Base-by-base conservation (phyloP, 2,329 filamentous ascomycete genomes). In the Pezicula radicicola region DNA sequence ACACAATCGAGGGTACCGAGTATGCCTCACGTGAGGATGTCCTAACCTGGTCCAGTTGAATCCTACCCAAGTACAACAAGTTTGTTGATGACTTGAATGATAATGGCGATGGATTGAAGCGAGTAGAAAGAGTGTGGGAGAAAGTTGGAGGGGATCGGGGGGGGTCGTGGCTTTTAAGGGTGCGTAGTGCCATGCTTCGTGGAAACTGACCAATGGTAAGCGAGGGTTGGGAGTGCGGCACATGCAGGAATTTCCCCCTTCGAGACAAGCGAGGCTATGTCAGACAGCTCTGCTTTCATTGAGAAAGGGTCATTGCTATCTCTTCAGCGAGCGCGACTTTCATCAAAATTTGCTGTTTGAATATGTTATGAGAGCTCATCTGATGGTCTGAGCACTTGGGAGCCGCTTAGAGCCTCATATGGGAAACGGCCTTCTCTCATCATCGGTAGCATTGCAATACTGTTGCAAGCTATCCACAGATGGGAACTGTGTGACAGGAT, bases 1-100 rank as follows among this genome's bases (percentile, higher is more conserved):
- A 55, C 50, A 47, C 53, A 46, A 62, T 63, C 60, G 61, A 66
- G 64, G 63, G 64, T 66, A 67, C 63, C 60, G 48, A 51, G 52
- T 60, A 51, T 61, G 35, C 42, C 44, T 53, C 57, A 64, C 55
- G 51, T 61, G 60, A 53, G 52, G 52, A 62, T 60, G 56, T 57
- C 52, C 44, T 58, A 53, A 56, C 35, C 48, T 48, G 52, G 51
- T 53, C 54, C 39, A 50, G 56, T 46, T 48, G 54, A 49, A 35
- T 53, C 56, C 46, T 50, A 59, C 49, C 44, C 57, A 63, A 52
- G 56, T 57, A 52, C 48, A 58, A 59, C 50, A 53, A 57, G 43
- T 52, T 64, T 60, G 58, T 49, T 49, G 57, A 62, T 58, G 36
- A 41, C 52, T 44, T 45, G 16, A 36, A 53, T 48, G 51, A 39